A percentile compares a stretch with the other conserved stretches of the same genome.
Conservation (phyloP, 192 early-diverging fungal species). For the Gonapodya sp. region DNA sequence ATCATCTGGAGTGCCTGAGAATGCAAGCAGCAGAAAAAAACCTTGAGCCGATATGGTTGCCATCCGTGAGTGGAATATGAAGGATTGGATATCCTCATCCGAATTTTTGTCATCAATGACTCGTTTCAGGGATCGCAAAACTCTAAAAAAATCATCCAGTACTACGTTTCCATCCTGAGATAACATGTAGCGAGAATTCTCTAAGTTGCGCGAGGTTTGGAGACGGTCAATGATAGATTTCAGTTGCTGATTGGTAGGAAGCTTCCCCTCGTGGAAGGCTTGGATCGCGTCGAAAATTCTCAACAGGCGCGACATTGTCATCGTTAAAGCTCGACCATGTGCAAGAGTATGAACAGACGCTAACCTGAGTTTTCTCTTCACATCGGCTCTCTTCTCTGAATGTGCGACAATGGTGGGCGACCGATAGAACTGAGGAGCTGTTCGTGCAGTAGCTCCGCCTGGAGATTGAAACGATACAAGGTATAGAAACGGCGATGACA, state of each 20-base stretch:
- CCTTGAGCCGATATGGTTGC: background rate
- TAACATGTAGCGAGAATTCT: background rate
- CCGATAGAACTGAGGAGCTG: background rate
- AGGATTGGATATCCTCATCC: constrained; percentile 26
- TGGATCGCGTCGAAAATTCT: constrained; percentile 18
- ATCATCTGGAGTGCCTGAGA: background rate
- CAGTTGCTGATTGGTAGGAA: constrained; percentile 32
- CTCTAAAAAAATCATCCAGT: constrained; percentile 14
- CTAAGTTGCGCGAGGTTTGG: constrained; percentile 7
- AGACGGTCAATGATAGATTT: constrained; percentile 17
- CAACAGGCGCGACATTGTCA: background rate
- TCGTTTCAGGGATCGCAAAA: constrained; percentile 14
- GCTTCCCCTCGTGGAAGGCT: constrained; percentile 24
- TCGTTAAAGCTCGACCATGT: background rate
- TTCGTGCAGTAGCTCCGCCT: background rate
- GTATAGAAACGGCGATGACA: too few relatives aligned
- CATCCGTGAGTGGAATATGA: background rate
- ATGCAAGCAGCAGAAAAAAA: background rate
- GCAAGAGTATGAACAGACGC: too few relatives aligned
- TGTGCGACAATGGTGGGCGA: background rate
- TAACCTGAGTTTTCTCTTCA: background rate
- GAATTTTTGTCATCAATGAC: constrained; percentile 26
- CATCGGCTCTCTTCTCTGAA: background rate
- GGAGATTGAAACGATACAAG: too few relatives aligned
- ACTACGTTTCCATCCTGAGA: constrained; percentile 14